phyloP scores from a whole-genome alignment of 257 asterid genomes.

The Scutellaria barbata region DNA sequence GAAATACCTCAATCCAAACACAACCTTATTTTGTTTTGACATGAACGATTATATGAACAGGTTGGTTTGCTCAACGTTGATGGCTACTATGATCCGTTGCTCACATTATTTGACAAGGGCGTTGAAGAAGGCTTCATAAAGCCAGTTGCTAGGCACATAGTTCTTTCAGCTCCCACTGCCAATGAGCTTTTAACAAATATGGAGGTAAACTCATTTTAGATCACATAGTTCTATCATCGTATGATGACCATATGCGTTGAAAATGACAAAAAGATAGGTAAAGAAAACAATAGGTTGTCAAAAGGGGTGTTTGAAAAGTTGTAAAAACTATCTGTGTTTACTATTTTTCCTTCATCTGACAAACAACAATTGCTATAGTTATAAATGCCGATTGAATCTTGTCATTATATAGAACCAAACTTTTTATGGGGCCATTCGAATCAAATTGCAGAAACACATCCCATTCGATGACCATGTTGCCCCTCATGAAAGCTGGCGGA shows the following conservation, averaged over 20 bases:
- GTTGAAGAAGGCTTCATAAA: constrained; percentile 97
- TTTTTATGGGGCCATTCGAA: constrained; percentile 13
- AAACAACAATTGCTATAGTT: too few relatives aligned
- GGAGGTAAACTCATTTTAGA: constrained; percentile 64
- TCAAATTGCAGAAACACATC: constrained; percentile 61
- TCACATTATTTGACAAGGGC: constrained; percentile 87
- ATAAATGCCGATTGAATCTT: not conserved
- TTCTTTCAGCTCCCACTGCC: constrained; percentile 88
- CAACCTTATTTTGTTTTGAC: constrained; percentile 14
- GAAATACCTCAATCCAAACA: too few relatives aligned
- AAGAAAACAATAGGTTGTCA: not conserved
- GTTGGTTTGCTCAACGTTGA: constrained; percentile 96
- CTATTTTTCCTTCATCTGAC: too few relatives aligned
- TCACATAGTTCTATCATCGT: not conserved
- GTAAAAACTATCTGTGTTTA: not conserved
- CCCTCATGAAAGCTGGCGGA: constrained; percentile 95
- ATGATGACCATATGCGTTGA: not conserved
- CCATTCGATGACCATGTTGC: constrained; percentile 76
- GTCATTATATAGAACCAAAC: constrained; percentile 16
- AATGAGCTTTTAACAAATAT: constrained; percentile 71
- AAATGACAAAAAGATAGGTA: not conserved
- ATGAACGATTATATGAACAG: constrained; percentile 44
- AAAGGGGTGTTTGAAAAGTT: constrained; percentile 8
- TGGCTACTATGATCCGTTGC: constrained; percentile 89
- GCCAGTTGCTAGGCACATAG: constrained; percentile 82